Evolutionary conservation across 2,329 filamentous ascomycete species (phyloP).

Genomic region (Chaetomiaceae sp.): DNA sequence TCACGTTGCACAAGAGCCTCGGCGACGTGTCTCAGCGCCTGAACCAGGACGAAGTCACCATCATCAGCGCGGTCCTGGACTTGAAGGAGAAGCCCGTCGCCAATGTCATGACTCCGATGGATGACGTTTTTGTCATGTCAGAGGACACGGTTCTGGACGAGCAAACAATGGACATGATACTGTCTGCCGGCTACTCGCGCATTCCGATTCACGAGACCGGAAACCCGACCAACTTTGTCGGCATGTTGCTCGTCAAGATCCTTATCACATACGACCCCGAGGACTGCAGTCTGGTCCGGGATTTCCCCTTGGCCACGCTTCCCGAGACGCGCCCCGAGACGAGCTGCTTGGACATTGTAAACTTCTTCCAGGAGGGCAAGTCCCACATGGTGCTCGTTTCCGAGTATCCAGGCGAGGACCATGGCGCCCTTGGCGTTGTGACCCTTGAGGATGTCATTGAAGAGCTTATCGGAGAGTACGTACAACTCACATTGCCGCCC

Average conservation of each 20-base stretch:
- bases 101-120: slow-evolving; percentile 97
- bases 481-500: slow-evolving; percentile 24
- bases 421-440: slow-evolving; percentile 86
- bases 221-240: slow-evolving; percentile 82
- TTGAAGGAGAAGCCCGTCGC: slow-evolving; percentile 94
- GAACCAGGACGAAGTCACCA: slow-evolving; percentile 97
- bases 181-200: slow-evolving; percentile 89
- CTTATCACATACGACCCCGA: slow-evolving; percentile 98
- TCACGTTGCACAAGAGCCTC: slow-evolving; percentile 88
- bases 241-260: slow-evolving; percentile 98
- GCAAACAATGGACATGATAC: slow-evolving; percentile 86
- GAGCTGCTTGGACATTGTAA: slow-evolving; percentile 96
- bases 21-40: slow-evolving; percentile 82
- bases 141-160: slow-evolving; percentile 91
- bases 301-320: slow-evolving; percentile 88
- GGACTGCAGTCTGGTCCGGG: slow-evolving; percentile 77
- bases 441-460: slow-evolving; percentile 98
- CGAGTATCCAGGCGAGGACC: slow-evolving; percentile 80
- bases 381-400: slow-evolving; percentile 98
- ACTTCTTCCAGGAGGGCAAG: slow-evolving; percentile 99
- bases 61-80: slow-evolving; percentile 94
- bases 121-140: slow-evolving; percentile 95
- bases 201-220: slow-evolving; percentile 90
- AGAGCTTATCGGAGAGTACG: slow-evolving; percentile 93
- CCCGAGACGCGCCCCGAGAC: slow-evolving; percentile 94